phyloP scores from a whole-genome alignment of 768 basidiomycete genomes.

The Coprinopsis strossmayeri region DNA sequence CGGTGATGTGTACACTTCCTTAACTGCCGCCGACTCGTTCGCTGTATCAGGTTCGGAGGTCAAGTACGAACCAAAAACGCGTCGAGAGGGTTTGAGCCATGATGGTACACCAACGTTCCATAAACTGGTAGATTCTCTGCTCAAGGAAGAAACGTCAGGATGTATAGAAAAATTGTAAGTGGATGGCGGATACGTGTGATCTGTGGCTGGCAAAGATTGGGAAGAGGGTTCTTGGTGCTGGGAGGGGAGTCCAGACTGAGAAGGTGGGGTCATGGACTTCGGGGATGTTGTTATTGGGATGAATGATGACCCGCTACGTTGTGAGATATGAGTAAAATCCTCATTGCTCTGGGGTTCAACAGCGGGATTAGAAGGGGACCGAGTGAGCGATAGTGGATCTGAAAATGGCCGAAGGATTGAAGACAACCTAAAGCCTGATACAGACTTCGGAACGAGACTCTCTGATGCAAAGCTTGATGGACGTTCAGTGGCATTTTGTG shows the following conservation, averaged over 20 bases:
- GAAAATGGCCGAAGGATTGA: slow-evolving; percentile 65
- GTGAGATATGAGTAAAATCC: slow-evolving; percentile 69
- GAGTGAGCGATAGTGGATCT: slow-evolving; percentile 31
- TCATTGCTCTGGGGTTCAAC: slow-evolving; percentile 37
- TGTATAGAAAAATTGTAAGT: slow-evolving; percentile 41
- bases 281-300: slow-evolving; percentile 52
- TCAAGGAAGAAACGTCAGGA: slow-evolving; percentile 41
- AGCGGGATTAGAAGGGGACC: slow-evolving; percentile 15
- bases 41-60: slow-evolving; percentile 20
- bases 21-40: slow-evolving; percentile 32
- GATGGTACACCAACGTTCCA: slow-evolving; percentile 70
- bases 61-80: slow-evolving; percentile 27
- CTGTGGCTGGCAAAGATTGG: slow-evolving; percentile 20
- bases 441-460: slow-evolving; percentile 15
- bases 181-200: slow-evolving; percentile 81
- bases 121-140: slow-evolving; percentile 39
- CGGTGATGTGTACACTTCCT: slow-evolving; percentile 57
- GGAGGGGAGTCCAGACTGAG: slow-evolving; percentile 3
- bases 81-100: slow-evolving; percentile 55
- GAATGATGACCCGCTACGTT: slow-evolving; percentile 49
- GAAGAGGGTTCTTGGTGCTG: slow-evolving; percentile 9
- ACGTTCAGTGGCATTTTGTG: slow-evolving; percentile 36
- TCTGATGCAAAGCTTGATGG: slow-evolving; percentile 31
- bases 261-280: slow-evolving; percentile 14
- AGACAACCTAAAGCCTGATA: slow-evolving; percentile 55